Evolutionary conservation across 169 alveolate genomes (phyloP).

Genomic region (Fabrea salina): DNA sequence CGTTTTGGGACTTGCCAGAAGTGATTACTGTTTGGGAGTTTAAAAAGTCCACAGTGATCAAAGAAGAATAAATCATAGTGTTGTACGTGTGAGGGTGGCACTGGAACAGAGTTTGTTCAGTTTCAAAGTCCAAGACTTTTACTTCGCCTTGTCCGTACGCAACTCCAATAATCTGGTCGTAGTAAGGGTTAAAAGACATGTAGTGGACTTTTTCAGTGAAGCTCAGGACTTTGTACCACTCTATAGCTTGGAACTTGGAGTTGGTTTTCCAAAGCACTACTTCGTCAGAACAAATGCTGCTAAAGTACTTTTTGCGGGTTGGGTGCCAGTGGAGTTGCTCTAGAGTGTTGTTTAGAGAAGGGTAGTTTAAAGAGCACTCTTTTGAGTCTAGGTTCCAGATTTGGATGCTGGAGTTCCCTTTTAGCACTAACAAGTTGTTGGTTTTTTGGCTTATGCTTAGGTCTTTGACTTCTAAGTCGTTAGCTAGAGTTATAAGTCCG

Average conservation of each 20-base stretch:
- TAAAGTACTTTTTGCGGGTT: background rate
- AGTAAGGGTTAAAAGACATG: background rate
- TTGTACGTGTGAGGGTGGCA: slow-evolving; percentile 6
- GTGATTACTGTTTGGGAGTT: background rate
- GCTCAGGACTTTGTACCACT: slow-evolving; percentile 7
- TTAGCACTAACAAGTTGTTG: background rate
- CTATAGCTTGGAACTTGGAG: background rate
- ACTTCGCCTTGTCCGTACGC: slow-evolving; percentile 16
- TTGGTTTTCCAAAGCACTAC: background rate
- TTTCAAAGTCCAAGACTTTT: background rate
- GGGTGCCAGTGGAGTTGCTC: slow-evolving; percentile 9
- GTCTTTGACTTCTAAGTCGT: background rate
- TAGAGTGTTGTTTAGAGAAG: background rate
- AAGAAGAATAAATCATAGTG: slow-evolving; percentile 2
- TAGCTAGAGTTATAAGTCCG: background rate
- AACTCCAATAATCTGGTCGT: background rate
- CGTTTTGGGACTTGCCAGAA: slow-evolving; percentile 21
- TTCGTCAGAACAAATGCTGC: background rate
- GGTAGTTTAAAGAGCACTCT: background rate
- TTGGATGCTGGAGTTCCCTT: background rate
- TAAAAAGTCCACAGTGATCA: background rate
- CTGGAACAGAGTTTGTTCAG: background rate
- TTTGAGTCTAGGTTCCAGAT: background rate
- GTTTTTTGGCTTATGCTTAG: background rate
- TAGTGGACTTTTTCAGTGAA: background rate